Percentiles rank a stretch among this genome's conserved stretches.
Evolutionary conservation across 176 grass and related monocot genomes (phyloP).

Genomic region (Bothriochloa decipiens): DNA sequence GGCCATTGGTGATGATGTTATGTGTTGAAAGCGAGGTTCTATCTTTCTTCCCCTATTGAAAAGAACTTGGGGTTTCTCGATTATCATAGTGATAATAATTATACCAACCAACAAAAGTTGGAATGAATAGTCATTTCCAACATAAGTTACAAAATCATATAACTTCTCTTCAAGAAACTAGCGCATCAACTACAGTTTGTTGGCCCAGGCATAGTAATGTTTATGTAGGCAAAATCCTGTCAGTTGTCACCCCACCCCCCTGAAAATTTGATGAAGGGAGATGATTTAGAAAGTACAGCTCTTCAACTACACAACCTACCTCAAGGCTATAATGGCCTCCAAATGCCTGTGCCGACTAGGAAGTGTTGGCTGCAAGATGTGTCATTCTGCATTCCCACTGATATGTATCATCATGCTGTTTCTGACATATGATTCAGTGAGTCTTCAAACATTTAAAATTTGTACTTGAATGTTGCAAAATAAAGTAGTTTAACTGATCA

Average conservation of each 20-base stretch:
- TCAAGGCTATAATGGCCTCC: not conserved
- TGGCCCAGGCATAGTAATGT: not conserved
- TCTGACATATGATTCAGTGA: not conserved
- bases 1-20: not conserved
- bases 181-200: not conserved
- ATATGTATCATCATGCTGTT: not conserved
- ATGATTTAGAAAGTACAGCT: not conserved
- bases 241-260: not conserved
- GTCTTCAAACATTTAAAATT: not conserved
- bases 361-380: not conserved
- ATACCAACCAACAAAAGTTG: conserved; percentile 19
- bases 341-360: not conserved
- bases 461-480: not conserved
- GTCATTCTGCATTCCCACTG: not conserved
- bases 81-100: conserved; percentile 20
- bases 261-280: not conserved
- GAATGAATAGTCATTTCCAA: not conserved
- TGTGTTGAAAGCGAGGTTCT: not conserved
- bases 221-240: not conserved
- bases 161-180: not conserved
- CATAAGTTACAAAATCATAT: not conserved
- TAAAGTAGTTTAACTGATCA: not conserved
- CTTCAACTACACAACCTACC: not conserved
- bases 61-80: conserved; percentile 26
- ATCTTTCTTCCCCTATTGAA: conserved; percentile 7